Evolutionary conservation across 305 asterid genomes (phyloP).

Genomic region (Stenogyne calaminthoides): DNA sequence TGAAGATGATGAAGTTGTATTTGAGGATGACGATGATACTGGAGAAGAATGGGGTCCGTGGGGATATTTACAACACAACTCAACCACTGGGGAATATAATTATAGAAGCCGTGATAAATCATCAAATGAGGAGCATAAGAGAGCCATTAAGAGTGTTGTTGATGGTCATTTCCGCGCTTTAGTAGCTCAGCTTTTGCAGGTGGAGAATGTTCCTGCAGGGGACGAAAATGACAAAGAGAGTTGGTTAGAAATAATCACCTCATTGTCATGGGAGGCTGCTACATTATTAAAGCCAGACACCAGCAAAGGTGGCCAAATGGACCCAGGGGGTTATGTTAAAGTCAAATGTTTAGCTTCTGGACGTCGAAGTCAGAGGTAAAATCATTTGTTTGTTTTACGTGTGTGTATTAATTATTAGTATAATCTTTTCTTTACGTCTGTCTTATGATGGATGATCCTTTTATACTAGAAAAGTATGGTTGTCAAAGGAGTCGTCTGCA

Average conservation of each 20-base stretch:
- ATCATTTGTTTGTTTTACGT: conserved; percentile 25
- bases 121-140: conserved; percentile 80
- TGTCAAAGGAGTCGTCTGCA: conserved; percentile 93
- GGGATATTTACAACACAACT: conserved; percentile 61
- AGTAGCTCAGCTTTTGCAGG: conserved; percentile 88
- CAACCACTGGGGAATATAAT: conserved; percentile 76
- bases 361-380: conserved; percentile 82
- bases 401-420: too few relatives aligned
- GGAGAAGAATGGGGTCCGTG: conserved; percentile 98
- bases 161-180: conserved; percentile 95
- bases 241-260: conserved; percentile 92
- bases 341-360: conserved; percentile 96
- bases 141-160: conserved; percentile 71
- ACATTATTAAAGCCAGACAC: conserved; percentile 81
- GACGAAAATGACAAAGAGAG: conserved; percentile 73
- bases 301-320: conserved; percentile 95
- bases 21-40: conserved; percentile 67
- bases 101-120: conserved; percentile 69
- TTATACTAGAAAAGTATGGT: conserved; percentile 58
- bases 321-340: conserved; percentile 94
- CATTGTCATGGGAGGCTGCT: conserved; percentile 96
- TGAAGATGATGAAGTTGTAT: conserved; percentile 81
- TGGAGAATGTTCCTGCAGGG: conserved; percentile 69
- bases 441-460: conserved; percentile 33
- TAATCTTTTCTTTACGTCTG: conserved; percentile 26